phyloP scores from a whole-genome alignment of 2,329 filamentous ascomycete species.

The Sclerotinia glacialis region DNA sequence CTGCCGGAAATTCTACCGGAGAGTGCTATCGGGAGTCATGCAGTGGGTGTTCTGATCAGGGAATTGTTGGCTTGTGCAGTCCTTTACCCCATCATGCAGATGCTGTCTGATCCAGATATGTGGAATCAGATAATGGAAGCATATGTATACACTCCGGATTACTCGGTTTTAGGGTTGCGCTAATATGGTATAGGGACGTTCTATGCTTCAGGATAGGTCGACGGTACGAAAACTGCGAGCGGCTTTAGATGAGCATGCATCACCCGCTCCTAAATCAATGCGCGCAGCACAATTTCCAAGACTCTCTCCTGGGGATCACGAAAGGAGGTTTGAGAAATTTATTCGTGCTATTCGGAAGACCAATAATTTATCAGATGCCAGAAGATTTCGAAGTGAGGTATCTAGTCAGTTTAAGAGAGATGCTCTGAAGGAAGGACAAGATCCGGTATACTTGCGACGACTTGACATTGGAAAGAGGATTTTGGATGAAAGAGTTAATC shows the following conservation, averaged over 20 bases:
- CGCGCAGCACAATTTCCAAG: conserved; percentile 72
- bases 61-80: conserved; percentile 95
- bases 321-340: conserved; percentile 91
- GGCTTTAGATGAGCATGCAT: conserved; percentile 90
- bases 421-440: conserved; percentile 71
- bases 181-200: conserved; percentile 57
- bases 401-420: conserved; percentile 89
- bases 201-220: conserved; percentile 89
- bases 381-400: conserved; percentile 87
- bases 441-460: conserved; percentile 81
- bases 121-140: conserved; percentile 98
- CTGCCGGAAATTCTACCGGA: conserved; percentile 73
- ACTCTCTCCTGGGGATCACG: conserved; percentile 76
- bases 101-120: conserved; percentile 86
- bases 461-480: conserved; percentile 89
- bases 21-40: conserved; percentile 71
- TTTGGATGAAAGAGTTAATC: conserved; percentile 83
- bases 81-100: conserved; percentile 73
- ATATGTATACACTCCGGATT: conserved; percentile 48
- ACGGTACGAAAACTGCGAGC: conserved; percentile 89
- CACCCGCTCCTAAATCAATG: conserved; percentile 65
- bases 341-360: conserved; percentile 85
- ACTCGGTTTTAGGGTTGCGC: neutral
- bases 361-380: conserved; percentile 87
- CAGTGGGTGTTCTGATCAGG: conserved; percentile 75